Conservation (phyloP, 345 rosid genomes). For the Jatropha curcas region DNA sequence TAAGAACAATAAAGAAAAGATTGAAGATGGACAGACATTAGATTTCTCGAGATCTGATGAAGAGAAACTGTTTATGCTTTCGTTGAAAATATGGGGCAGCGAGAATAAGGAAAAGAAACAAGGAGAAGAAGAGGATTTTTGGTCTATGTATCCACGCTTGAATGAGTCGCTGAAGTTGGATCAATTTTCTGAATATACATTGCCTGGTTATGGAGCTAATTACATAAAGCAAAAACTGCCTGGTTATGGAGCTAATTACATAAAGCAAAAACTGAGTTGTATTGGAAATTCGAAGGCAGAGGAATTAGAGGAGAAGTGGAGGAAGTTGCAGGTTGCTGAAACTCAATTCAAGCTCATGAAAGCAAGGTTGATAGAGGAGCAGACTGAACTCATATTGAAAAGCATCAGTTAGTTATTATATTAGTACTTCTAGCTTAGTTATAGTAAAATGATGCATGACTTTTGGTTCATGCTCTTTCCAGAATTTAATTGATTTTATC, state of each 20-base stretch:
- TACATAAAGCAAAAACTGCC: constrained; percentile 10
- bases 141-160: neutral
- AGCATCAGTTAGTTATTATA: neutral
- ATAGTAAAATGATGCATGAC: no score
- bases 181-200: neutral
- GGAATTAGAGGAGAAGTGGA: constrained; percentile 22
- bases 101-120: neutral
- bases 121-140: neutral
- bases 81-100: constrained; percentile 18
- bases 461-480: no score
- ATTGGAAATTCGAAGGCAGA: constrained; percentile 8
- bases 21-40: neutral
- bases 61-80: constrained; percentile 12
- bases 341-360: constrained; percentile 14
- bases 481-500: no score
- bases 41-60: neutral
- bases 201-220: neutral
- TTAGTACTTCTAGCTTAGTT: no score
- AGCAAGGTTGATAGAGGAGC: constrained; percentile 10
- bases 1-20: constrained; percentile 5
- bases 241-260: neutral
- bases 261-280: constrained; percentile 8
- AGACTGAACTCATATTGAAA: neutral
- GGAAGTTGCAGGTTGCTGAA: constrained; percentile 4
- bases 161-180: constrained; percentile 1